These are phyloP conservation scores for Aspergillus sp. DNA, from an alignment of 2,329 filamentous ascomycete genomes.

Conservation along the genomic window DNA sequence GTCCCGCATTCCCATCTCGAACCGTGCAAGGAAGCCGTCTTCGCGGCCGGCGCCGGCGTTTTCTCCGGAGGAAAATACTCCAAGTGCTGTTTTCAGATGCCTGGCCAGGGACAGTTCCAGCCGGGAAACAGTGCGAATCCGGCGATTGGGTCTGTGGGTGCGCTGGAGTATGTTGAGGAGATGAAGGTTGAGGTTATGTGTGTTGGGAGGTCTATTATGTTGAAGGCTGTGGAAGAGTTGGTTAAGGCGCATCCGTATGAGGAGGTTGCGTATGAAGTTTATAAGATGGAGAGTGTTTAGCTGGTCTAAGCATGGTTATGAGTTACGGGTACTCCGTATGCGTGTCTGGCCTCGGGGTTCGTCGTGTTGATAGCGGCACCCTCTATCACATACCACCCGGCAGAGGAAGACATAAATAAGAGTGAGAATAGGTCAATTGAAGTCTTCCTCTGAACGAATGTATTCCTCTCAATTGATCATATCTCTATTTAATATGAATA, in stretches of 20 bases:
- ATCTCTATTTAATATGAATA: no score
- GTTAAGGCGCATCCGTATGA: slow-evolving; percentile 42
- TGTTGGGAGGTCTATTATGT: slow-evolving; percentile 31
- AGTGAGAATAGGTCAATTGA: no score
- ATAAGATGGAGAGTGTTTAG: slow-evolving; percentile 37
- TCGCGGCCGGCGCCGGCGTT: slow-evolving; percentile 35
- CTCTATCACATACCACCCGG: neutral
- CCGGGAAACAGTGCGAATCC: slow-evolving; percentile 35
- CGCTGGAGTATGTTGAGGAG: slow-evolving; percentile 36
- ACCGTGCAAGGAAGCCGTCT: slow-evolving; percentile 37
- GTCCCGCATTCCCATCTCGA: slow-evolving; percentile 34
- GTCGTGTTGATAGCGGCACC: no score
- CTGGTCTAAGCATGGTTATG: neutral
- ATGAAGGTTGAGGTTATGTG: slow-evolving; percentile 40
- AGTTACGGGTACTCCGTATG: neutral
- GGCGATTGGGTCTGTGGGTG: slow-evolving; percentile 33
- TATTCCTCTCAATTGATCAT: neutral
- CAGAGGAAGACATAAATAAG: no score
- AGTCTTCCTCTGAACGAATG: neutral
- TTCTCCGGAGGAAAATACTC: slow-evolving; percentile 38
- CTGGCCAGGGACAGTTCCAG: slow-evolving; percentile 37
- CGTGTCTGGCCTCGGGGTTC: neutral
- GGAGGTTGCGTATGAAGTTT: slow-evolving; percentile 40
- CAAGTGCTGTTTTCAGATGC: slow-evolving; percentile 34
- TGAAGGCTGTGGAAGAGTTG: slow-evolving; percentile 35